Base-by-base conservation (phyloP, 2,329 filamentous ascomycete genomes). In the Alternaria infectoria region DNA sequence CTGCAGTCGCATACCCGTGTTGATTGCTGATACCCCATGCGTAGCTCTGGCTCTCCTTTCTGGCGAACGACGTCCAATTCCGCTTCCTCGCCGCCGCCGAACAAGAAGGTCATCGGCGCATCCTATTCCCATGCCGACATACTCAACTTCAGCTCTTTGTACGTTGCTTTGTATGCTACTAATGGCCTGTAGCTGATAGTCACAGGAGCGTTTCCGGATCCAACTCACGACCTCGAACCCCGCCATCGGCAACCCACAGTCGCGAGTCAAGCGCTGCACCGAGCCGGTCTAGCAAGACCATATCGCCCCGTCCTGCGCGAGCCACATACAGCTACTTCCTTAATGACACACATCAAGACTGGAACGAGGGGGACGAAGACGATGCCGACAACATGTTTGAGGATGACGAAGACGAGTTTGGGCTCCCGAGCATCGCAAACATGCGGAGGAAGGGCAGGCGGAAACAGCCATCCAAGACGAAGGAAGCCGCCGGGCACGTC, bases 51-150 rank as follows among this genome's bases (percentile, higher is more conserved):
- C 68, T 96, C 95, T 70, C 93, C 95, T 6, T 98, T 99, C 83
- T 98, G 95, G 95, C 86, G 88, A 63, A 84, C 84, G 60, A 83
- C 86, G 49, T 82, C 85, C 81, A 82, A 78, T 52, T 49, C 71
- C 19, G 68, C 74, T 10, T 77, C 76, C 81, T 85, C 86, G 54
- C 77, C 82, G 54, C 77, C 82, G 59, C 83, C 81, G 64, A 86
- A 79, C 83, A 88, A 81, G 74, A 87, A 95, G 65, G 92, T 99
- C 36, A 91, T 98, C 63, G 96, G 96, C 71, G 96, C 96, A 60
- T 91, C 94, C 49, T 99, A 99, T 79, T 98, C 96, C 13, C 96
- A 99, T 81, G 93, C 95, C 26, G 94, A 98, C 82, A 93, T 97
- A 77, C 86, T 97, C 73, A 97, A 95, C 81, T 91, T 95, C 75